Conservation (phyloP, 1,139 yeast species). For the Kurtzmaniella quercitrusa region DNA sequence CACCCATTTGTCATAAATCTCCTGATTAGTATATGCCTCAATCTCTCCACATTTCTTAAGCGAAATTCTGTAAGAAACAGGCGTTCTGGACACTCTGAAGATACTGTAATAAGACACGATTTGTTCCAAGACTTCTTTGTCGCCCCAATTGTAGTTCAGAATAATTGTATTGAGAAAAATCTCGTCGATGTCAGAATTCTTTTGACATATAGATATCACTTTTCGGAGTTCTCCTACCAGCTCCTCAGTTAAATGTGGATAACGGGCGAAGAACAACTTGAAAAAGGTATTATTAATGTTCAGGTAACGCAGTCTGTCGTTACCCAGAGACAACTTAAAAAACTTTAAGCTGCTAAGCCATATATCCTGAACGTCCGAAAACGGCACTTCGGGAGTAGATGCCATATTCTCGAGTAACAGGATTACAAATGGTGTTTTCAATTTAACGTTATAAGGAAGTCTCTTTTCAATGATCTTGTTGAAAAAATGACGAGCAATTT, state of each 20-base stretch:
- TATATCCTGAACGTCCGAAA: slow-evolving; percentile 54
- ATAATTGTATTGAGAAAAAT: slow-evolving; percentile 76
- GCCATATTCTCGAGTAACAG: slow-evolving; percentile 51
- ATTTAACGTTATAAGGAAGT: slow-evolving; percentile 67
- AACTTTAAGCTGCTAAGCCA: slow-evolving; percentile 63
- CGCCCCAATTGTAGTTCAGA: slow-evolving; percentile 69
- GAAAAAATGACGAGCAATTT: slow-evolving; percentile 69
- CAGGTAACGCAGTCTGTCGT: slow-evolving; percentile 42
- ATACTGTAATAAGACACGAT: slow-evolving; percentile 59
- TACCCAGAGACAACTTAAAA: slow-evolving; percentile 41
- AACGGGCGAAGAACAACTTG: slow-evolving; percentile 59
- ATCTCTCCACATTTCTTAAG: slow-evolving; percentile 73
- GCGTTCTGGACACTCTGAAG: slow-evolving; percentile 57
- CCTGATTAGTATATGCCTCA: slow-evolving; percentile 46
- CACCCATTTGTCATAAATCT: slow-evolving; percentile 60
- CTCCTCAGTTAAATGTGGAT: slow-evolving; percentile 50
- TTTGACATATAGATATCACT: slow-evolving; percentile 27
- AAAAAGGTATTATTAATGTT: slow-evolving; percentile 70
- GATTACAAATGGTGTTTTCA: slow-evolving; percentile 75
- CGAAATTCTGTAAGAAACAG: slow-evolving; percentile 71
- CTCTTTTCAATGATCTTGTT: slow-evolving; percentile 63
- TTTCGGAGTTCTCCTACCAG: background rate
- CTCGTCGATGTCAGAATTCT: slow-evolving; percentile 60
- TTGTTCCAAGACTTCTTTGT: slow-evolving; percentile 59
- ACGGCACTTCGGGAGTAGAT: slow-evolving; percentile 40